phyloP scores from a whole-genome alignment of 176 grass and related monocot genomes.

The Carex pumila region DNA sequence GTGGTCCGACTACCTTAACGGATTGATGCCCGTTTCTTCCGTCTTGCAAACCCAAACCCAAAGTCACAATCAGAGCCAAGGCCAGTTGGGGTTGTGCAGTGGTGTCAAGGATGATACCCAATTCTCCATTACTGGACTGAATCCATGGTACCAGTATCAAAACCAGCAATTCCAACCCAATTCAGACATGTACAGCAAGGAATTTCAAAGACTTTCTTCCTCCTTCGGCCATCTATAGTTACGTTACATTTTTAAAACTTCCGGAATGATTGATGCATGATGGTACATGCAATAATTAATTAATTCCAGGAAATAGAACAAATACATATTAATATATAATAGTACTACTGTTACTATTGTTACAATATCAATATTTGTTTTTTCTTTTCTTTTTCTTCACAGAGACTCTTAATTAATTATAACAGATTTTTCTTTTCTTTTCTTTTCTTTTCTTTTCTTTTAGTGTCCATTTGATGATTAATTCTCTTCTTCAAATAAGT shows the following conservation, averaged over 20 bases:
- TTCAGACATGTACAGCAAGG: slow-evolving; percentile 22
- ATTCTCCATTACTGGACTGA: slow-evolving; percentile 15
- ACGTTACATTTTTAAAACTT: not conserved
- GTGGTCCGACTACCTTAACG: slow-evolving; percentile 29
- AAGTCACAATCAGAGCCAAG: not conserved
- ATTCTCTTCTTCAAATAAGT: slow-evolving; percentile 13
- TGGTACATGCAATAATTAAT: slow-evolving; percentile 12
- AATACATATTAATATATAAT: slow-evolving; percentile 9
- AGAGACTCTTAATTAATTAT: slow-evolving; percentile 5
- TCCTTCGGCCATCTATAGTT: slow-evolving; percentile 23
- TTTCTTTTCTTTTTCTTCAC: not conserved
- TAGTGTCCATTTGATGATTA: slow-evolving; percentile 14
- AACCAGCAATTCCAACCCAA: slow-evolving; percentile 10
- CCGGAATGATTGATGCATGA: not conserved
- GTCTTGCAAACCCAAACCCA: not conserved
- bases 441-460: slow-evolving; percentile 1
- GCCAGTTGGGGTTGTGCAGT: not conserved
- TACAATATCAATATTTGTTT: not conserved
- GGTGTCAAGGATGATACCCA: slow-evolving; percentile 19
- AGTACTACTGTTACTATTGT: not conserved
- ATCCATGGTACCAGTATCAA: slow-evolving; percentile 17
- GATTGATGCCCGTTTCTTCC: slow-evolving; percentile 17
- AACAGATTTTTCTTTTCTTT: slow-evolving; percentile 2
- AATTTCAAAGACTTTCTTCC: slow-evolving; percentile 16
- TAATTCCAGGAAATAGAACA: not conserved